Percentiles rank a stretch among this genome's conserved stretches.
Evolutionary conservation across 2,329 filamentous ascomycete genomes (phyloP).

Genomic region (Fusarium floridanum): DNA sequence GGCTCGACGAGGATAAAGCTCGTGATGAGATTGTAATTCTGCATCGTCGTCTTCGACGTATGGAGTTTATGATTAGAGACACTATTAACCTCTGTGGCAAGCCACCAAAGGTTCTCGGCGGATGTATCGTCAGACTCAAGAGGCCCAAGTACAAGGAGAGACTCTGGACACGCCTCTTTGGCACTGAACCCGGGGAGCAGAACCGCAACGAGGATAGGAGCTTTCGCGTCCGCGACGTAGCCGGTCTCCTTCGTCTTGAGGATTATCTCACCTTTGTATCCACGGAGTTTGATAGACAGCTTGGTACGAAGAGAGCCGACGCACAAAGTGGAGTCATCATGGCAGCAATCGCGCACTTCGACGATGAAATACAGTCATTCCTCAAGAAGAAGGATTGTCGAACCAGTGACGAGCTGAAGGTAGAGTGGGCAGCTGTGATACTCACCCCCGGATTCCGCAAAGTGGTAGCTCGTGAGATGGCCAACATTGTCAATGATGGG

Average conservation of each 20-base stretch:
- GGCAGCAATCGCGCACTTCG: conserved; percentile 14
- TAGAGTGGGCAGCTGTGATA: conserved; percentile 17
- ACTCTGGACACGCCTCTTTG: conserved; percentile 31
- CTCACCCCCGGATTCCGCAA: not conserved
- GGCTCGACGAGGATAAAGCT: not conserved
- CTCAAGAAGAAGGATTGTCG: not conserved
- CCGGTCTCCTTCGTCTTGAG: conserved; percentile 27
- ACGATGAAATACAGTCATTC: conserved; percentile 16
- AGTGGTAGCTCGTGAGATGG: conserved; percentile 12
- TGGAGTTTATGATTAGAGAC: conserved; percentile 10
- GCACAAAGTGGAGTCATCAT: not conserved
- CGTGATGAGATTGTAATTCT: not conserved
- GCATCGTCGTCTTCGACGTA: conserved; percentile 16
- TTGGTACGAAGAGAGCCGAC: not conserved
- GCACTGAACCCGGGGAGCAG: not conserved
- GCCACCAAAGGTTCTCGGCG: conserved; percentile 18
- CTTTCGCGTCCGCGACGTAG: conserved; percentile 27
- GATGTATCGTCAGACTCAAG: conserved; percentile 25
- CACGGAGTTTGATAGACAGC: conserved; percentile 8
- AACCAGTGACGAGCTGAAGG: conserved; percentile 1
- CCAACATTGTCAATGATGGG: conserved; percentile 10
- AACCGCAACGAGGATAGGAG: not conserved
- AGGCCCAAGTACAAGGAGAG: conserved; percentile 19
- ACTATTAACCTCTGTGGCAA: conserved; percentile 22
- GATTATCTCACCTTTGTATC: conserved; percentile 27